Percentiles rank a stretch among this genome's conserved stretches.
Evolutionary conservation across 2,329 filamentous ascomycete species (phyloP).

Genomic region (Pestalotiopsis sp.): DNA sequence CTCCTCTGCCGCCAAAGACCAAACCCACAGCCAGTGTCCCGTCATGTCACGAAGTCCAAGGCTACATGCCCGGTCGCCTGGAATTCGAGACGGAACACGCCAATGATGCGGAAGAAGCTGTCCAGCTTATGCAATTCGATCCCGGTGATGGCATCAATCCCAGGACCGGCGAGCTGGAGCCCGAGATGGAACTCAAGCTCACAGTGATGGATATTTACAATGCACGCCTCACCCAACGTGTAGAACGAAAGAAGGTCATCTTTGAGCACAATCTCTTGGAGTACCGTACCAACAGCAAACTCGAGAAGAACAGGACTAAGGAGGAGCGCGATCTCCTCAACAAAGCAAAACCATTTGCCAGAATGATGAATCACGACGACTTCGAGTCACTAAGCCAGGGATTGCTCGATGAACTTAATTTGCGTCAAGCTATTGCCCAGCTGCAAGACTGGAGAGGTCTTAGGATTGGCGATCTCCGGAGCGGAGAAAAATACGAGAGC

Average conservation of each 20-base stretch:
- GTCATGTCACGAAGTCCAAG: slow-evolving; percentile 95
- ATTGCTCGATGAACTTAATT: slow-evolving; percentile 85
- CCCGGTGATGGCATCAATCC: slow-evolving; percentile 92
- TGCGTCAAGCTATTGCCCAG: slow-evolving; percentile 86
- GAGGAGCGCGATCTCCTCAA: slow-evolving; percentile 90
- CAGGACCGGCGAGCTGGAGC: slow-evolving; percentile 79
- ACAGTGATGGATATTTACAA: slow-evolving; percentile 99
- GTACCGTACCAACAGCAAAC: slow-evolving; percentile 85
- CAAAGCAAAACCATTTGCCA: slow-evolving; percentile 92
- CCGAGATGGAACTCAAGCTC: slow-evolving; percentile 96
- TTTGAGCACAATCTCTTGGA: slow-evolving; percentile 95
- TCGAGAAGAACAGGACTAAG: slow-evolving; percentile 94
- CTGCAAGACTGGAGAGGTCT: slow-evolving; percentile 91
- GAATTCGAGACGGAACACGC: slow-evolving; percentile 98
- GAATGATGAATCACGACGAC: slow-evolving; percentile 94
- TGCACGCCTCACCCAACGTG: slow-evolving; percentile 82
- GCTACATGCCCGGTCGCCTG: slow-evolving; percentile 95
- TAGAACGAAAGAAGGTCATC: slow-evolving; percentile 93
- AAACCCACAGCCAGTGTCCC: slow-evolving; percentile 96
- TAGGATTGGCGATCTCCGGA: slow-evolving; percentile 81
- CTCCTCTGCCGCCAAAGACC: slow-evolving; percentile 84
- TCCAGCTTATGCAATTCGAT: slow-evolving; percentile 98
- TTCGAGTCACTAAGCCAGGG: slow-evolving; percentile 86
- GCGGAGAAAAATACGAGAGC: slow-evolving; percentile 88
- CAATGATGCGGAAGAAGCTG: slow-evolving; percentile 96